These are phyloP conservation scores for Ogataea trehaloabstinens DNA, from an alignment of 805 yeast genomes.

Conservation along the genomic window DNA sequence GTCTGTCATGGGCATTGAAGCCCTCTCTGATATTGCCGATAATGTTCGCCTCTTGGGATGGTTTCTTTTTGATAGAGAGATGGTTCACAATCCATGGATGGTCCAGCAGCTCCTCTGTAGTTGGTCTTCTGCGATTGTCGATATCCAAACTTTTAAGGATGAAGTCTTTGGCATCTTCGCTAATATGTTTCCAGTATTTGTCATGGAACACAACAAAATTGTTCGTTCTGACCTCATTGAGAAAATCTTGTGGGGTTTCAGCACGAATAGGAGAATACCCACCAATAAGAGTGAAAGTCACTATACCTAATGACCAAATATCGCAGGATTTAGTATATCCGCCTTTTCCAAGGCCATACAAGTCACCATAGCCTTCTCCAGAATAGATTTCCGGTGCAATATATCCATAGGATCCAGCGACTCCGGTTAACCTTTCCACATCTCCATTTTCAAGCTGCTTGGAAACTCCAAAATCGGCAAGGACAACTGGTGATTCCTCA, in stretches of 20 bases:
- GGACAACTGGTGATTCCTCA: slow-evolving; percentile 69
- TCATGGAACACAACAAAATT: slow-evolving; percentile 81
- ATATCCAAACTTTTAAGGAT: slow-evolving; percentile 68
- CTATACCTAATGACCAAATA: slow-evolving; percentile 93
- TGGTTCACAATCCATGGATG: slow-evolving; percentile 75
- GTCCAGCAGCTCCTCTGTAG: slow-evolving; percentile 58
- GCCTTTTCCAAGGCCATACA: slow-evolving; percentile 33
- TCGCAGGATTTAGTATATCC: slow-evolving; percentile 98
- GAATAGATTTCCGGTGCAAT: slow-evolving; percentile 94
- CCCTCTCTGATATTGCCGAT: slow-evolving; percentile 78
- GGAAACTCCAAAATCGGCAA: slow-evolving; percentile 97
- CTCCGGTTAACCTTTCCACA: slow-evolving; percentile 29
- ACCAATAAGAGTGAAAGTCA: slow-evolving; percentile 82
- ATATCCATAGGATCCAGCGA: slow-evolving; percentile 84
- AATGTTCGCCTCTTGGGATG: slow-evolving; percentile 50
- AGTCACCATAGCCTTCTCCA: slow-evolving; percentile 43
- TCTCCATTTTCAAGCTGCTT: slow-evolving; percentile 46
- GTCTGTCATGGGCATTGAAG: slow-evolving; percentile 79
- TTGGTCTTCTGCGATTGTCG: slow-evolving; percentile 66
- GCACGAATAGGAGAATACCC: slow-evolving; percentile 93
- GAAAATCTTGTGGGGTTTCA: slow-evolving; percentile 76
- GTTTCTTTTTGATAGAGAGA: slow-evolving; percentile 21
- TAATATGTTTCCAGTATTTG: slow-evolving; percentile 81
- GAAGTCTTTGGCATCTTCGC: slow-evolving; percentile 77
- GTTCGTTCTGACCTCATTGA: slow-evolving; percentile 72